Evolutionary conservation across 345 rosid genomes (phyloP).

Genomic region (Populus ilicifolia): DNA sequence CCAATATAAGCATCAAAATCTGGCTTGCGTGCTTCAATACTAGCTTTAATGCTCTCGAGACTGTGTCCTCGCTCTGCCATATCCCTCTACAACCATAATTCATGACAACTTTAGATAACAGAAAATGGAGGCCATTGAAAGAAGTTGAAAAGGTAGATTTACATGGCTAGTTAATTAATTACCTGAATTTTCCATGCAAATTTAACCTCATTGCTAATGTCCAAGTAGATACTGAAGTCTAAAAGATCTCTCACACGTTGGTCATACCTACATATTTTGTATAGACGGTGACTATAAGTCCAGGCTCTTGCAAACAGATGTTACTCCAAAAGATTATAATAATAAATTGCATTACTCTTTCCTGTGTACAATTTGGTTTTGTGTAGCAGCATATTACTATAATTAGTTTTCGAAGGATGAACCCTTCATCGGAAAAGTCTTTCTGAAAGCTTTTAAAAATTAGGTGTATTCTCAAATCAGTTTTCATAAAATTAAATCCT

Average conservation of each 20-base stretch:
- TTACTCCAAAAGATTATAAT: background rate
- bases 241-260: constrained; percentile 74
- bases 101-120: constrained; percentile 1
- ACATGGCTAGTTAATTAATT: background rate
- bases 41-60: constrained; percentile 94
- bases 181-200: constrained; percentile 85
- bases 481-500: background rate
- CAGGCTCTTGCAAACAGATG: background rate
- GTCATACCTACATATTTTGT: constrained; percentile 58
- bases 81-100: constrained; percentile 58
- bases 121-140: background rate
- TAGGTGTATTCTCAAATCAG: background rate
- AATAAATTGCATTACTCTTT: background rate
- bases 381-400: background rate
- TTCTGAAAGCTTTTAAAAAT: background rate
- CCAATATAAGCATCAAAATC: constrained; percentile 95
- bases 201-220: constrained; percentile 93
- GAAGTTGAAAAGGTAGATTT: background rate
- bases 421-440: background rate
- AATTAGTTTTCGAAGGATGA: background rate
- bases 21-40: constrained; percentile 93
- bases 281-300: background rate
- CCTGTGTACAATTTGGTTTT: background rate
- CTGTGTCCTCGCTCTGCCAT: constrained; percentile 99
- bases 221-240: constrained; percentile 96